A percentile compares a stretch with the other conserved stretches of the same genome.
phyloP scores from a whole-genome alignment of 106 monocot species.

The Dendrobium nobile region DNA sequence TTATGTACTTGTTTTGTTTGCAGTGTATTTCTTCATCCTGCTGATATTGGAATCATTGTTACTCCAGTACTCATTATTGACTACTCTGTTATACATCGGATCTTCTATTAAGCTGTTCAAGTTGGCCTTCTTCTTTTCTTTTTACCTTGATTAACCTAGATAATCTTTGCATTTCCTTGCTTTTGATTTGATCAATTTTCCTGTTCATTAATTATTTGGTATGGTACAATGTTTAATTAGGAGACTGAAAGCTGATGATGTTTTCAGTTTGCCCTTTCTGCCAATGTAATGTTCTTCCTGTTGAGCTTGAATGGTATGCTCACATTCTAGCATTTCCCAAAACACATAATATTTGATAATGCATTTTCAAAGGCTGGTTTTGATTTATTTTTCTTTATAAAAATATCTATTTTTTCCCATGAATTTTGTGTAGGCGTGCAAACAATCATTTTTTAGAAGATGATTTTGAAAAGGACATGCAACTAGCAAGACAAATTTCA shows the following conservation, averaged over 20 bases:
- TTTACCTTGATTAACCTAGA: neutral
- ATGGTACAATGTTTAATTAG: neutral
- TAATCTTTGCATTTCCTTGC: neutral
- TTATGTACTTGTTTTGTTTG: neutral
- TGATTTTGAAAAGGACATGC: slow-evolving; percentile 56
- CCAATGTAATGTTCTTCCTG: slow-evolving; percentile 25
- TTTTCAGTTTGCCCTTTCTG: slow-evolving; percentile 75
- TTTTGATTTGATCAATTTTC: neutral
- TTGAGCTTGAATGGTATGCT: slow-evolving; percentile 67
- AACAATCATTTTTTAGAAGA: slow-evolving; percentile 75
- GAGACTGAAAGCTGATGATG: slow-evolving; percentile 33
- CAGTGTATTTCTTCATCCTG: neutral
- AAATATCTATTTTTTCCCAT: neutral
- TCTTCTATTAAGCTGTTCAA: too few relatives aligned
- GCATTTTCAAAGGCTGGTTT: neutral
- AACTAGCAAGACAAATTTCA: slow-evolving; percentile 62
- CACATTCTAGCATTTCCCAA: neutral
- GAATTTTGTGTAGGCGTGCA: slow-evolving; percentile 53
- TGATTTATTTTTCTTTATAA: neutral
- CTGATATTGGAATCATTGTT: neutral
- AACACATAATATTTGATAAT: neutral
- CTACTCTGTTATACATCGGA: neutral
- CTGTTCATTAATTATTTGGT: neutral
- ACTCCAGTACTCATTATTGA: neutral
- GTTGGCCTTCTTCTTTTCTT: neutral